These are phyloP conservation scores for Novakomyces olei DNA, from an alignment of 805 yeast species.

Conservation along the genomic window DNA sequence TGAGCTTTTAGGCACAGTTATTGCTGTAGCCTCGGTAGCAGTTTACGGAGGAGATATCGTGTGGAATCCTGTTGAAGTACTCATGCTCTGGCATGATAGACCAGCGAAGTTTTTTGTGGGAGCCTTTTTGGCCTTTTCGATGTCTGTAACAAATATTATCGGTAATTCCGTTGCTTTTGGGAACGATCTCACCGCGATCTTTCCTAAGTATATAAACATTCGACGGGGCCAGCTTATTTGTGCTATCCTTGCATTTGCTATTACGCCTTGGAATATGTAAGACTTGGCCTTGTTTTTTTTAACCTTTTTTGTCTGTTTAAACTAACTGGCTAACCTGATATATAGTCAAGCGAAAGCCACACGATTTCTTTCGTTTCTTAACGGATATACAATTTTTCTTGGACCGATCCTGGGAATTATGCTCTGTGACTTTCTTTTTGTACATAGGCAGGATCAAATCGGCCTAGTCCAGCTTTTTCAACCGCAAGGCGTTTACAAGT, in stretches of 20 bases:
- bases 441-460: slow-evolving; percentile 20
- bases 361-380: slow-evolving; percentile 54
- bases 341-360: slow-evolving; percentile 42
- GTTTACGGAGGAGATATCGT: slow-evolving; percentile 20
- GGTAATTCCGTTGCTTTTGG: slow-evolving; percentile 30
- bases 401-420: slow-evolving; percentile 66
- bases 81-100: slow-evolving; percentile 25
- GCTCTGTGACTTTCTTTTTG: slow-evolving; percentile 19
- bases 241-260: slow-evolving; percentile 44
- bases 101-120: slow-evolving; percentile 64
- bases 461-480: slow-evolving; percentile 24
- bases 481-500: slow-evolving; percentile 15
- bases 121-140: slow-evolving; percentile 49
- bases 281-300: too few species aligned
- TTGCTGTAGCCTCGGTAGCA: slow-evolving; percentile 13
- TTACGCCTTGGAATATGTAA: slow-evolving; percentile 66
- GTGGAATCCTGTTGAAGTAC: slow-evolving; percentile 28
- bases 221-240: slow-evolving; percentile 43
- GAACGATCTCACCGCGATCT: slow-evolving; percentile 26
- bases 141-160: slow-evolving; percentile 55
- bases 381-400: slow-evolving; percentile 63
- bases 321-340: too few species aligned
- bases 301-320: too few species aligned
- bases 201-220: slow-evolving; percentile 31
- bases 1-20: slow-evolving; percentile 11